Evolutionary conservation across 2,329 filamentous ascomycete species (phyloP).

Genomic region (Stagonosporopsis rhizophila): DNA sequence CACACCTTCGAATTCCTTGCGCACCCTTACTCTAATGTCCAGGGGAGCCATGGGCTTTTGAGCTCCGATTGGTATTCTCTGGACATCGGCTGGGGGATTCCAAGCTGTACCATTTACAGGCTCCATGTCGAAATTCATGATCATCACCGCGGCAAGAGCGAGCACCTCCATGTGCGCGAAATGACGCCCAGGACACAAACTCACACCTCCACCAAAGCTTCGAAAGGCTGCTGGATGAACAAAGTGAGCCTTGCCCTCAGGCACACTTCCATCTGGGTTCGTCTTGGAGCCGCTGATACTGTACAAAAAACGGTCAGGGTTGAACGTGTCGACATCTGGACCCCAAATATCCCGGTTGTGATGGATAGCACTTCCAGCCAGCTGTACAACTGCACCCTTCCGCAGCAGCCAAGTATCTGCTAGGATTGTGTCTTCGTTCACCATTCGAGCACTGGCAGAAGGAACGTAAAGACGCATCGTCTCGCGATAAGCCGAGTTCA

Average conservation of each 20-base stretch:
- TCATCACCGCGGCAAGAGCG: constrained; percentile 36
- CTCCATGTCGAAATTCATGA: constrained; percentile 41
- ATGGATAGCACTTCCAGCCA: constrained; percentile 56
- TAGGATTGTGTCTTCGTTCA: constrained; percentile 54
- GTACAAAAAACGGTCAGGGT: constrained; percentile 52
- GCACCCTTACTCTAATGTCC: constrained; percentile 24
- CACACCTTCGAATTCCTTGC: constrained; percentile 25
- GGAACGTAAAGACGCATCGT: constrained; percentile 53
- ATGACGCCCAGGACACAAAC: constrained; percentile 47
- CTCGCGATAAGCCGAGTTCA: constrained; percentile 57
- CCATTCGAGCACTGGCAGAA: constrained; percentile 50
- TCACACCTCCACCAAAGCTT: constrained; percentile 43
- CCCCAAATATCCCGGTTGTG: constrained; percentile 54
- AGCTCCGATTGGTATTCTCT: constrained; percentile 27
- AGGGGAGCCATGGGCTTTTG: constrained; percentile 27
- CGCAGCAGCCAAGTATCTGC: constrained; percentile 54
- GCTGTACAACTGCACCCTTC: constrained; percentile 54
- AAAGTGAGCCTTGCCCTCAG: constrained; percentile 23
- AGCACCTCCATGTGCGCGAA: constrained; percentile 47
- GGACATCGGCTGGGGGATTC: constrained; percentile 29
- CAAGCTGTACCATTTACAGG: constrained; percentile 25
- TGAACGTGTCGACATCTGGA: constrained; percentile 51
- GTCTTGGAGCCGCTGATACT: constrained; percentile 27
- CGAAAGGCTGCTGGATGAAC: constrained; percentile 41
- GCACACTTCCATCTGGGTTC: constrained; percentile 17